These are phyloP conservation scores for Lotmaria passim DNA, from an alignment of 208 protist species.

Conservation along the genomic window DNA sequence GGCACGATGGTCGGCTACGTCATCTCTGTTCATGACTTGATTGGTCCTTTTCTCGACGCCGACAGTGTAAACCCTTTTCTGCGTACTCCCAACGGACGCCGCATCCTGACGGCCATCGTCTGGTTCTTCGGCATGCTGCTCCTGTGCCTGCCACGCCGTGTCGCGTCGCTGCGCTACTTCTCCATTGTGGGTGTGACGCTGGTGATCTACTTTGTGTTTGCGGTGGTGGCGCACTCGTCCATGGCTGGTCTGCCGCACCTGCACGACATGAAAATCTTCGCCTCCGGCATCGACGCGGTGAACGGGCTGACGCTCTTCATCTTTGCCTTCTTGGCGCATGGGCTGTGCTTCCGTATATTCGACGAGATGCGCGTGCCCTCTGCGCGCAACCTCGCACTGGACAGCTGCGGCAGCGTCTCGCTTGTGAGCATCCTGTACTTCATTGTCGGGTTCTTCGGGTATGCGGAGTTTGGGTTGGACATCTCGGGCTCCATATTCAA, in stretches of 20 bases:
- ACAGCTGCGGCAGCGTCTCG: slow-evolving; percentile 38
- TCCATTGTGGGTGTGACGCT: slow-evolving; percentile 68
- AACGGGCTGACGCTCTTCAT: slow-evolving; percentile 59
- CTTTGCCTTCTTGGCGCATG: slow-evolving; percentile 59
- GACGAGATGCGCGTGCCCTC: slow-evolving; percentile 29
- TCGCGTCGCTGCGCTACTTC: slow-evolving; percentile 76
- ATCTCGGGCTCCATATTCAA: slow-evolving; percentile 44
- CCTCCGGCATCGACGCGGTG: slow-evolving; percentile 36
- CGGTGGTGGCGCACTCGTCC: slow-evolving; percentile 52
- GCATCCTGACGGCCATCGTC: slow-evolving; percentile 44
- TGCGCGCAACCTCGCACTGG: slow-evolving; percentile 17
- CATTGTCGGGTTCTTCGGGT: slow-evolving; percentile 68
- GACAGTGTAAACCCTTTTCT: slow-evolving; percentile 44
- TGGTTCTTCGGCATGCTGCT: slow-evolving; percentile 72
- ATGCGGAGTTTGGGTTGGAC: slow-evolving; percentile 51
- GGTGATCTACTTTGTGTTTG: slow-evolving; percentile 69
- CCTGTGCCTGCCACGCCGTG: slow-evolving; percentile 52
- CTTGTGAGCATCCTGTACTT: slow-evolving; percentile 57
- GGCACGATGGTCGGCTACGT: slow-evolving; percentile 67
- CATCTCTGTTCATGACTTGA: slow-evolving; percentile 53
- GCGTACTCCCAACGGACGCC: slow-evolving; percentile 36
- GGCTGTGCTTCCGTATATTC: slow-evolving; percentile 42
- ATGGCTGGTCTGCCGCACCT: slow-evolving; percentile 35
- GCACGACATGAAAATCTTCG: slow-evolving; percentile 43
- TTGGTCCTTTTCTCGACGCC: slow-evolving; percentile 39